Percentiles rank a stretch among this genome's conserved stretches.
These are phyloP conservation scores for Fusarium guadeloupense DNA, from an alignment of 2,329 filamentous ascomycete genomes.

Conservation along the genomic window DNA sequence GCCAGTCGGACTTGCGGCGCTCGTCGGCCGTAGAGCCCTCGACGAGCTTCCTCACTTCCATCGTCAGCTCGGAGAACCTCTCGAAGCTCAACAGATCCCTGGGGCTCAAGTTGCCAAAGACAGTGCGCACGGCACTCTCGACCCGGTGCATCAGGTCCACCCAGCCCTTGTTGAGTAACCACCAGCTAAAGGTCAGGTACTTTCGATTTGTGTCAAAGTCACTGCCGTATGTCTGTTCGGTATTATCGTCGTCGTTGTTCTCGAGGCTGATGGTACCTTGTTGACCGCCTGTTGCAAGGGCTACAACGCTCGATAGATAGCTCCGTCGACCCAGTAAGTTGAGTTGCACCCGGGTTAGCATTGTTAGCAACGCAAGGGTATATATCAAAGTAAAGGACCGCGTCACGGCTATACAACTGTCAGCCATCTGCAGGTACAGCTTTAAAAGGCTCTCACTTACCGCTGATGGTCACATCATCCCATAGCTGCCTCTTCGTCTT, in stretches of 20 bases:
- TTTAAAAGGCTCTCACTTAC: slow-evolving; percentile 60
- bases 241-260: slow-evolving; percentile 90
- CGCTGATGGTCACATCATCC: slow-evolving; percentile 96
- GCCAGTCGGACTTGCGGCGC: slow-evolving; percentile 70
- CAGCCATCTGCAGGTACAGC: slow-evolving; percentile 2
- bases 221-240: slow-evolving; percentile 83
- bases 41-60: slow-evolving; percentile 84
- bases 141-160: slow-evolving; percentile 83
- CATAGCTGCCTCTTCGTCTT: slow-evolving; percentile 93
- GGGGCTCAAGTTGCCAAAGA: slow-evolving; percentile 89
- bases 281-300: slow-evolving; percentile 79
- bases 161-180: slow-evolving; percentile 92
- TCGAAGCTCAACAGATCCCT: slow-evolving; percentile 87
- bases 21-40: slow-evolving; percentile 68
- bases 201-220: slow-evolving; percentile 96
- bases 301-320: slow-evolving; percentile 95
- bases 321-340: slow-evolving; percentile 95
- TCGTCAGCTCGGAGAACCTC: slow-evolving; percentile 79
- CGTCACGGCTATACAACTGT: slow-evolving; percentile 74
- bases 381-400: slow-evolving; percentile 92
- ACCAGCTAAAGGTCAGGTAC: slow-evolving; percentile 98
- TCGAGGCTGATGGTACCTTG: slow-evolving; percentile 86
- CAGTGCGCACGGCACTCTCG: slow-evolving; percentile 83
- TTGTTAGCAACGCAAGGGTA: slow-evolving; percentile 85
- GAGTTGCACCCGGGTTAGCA: slow-evolving; percentile 94